These are phyloP conservation scores for Dendrobium catenatum DNA, from an alignment of 106 monocot genomes.

Conservation along the genomic window DNA sequence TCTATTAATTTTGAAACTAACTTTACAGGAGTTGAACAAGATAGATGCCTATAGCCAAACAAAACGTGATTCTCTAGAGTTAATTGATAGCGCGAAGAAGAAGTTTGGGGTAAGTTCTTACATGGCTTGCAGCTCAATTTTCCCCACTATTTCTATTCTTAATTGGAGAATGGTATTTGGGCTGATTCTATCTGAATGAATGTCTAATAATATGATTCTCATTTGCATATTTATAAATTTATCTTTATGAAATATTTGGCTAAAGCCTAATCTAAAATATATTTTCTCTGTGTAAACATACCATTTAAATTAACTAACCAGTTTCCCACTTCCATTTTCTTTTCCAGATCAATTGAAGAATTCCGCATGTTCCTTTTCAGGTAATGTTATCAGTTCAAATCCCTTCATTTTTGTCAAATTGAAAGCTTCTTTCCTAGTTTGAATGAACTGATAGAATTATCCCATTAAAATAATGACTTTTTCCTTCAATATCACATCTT, in stretches of 20 bases:
- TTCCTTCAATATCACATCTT: not conserved
- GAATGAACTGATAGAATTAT: no score
- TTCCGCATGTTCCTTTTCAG: not conserved
- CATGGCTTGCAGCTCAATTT: not conserved
- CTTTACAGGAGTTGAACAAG: slow-evolving; percentile 47
- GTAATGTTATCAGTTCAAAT: not conserved
- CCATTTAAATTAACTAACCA: not conserved
- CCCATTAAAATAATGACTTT: not conserved
- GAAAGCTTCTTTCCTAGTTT: not conserved
- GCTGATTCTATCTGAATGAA: slow-evolving; percentile 6
- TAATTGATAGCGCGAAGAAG: slow-evolving; percentile 31
- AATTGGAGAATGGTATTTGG: slow-evolving; percentile 18
- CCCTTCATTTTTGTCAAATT: not conserved
- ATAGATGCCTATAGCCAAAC: slow-evolving; percentile 47
- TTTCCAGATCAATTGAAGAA: not conserved
- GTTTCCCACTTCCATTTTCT: not conserved
- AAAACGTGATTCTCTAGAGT: slow-evolving; percentile 23
- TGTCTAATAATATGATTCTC: not conserved
- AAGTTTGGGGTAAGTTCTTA: slow-evolving; percentile 29
- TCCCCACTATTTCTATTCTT: slow-evolving; percentile 13
- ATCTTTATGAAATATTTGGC: slow-evolving; percentile 32
- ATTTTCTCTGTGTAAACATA: not conserved
- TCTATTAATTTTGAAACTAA: not conserved
- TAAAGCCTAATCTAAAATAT: slow-evolving; percentile 11
- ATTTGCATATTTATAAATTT: slow-evolving; percentile 14